phyloP scores from a whole-genome alignment of 2,329 filamentous ascomycete species.

The Aspergillus sp. region DNA sequence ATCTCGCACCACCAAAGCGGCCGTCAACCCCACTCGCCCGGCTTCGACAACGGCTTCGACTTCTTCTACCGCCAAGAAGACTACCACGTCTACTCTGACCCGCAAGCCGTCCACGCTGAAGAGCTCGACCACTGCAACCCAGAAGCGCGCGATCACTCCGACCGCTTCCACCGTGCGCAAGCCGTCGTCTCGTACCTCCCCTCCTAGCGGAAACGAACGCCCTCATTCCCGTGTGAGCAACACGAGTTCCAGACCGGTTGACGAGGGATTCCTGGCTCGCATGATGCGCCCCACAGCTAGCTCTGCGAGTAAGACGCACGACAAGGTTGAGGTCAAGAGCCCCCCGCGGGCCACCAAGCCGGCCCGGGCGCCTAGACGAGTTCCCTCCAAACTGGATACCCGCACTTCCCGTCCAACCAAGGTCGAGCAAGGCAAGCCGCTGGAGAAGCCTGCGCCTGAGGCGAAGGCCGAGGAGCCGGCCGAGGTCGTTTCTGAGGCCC shows the following conservation, averaged over 20 bases:
- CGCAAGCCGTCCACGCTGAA: slow-evolving; percentile 43
- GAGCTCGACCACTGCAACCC: slow-evolving; percentile 24
- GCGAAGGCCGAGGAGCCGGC: slow-evolving; percentile 12
- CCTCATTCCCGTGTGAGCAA: slow-evolving; percentile 47
- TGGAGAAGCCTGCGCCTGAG: neutral
- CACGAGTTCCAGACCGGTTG: slow-evolving; percentile 39
- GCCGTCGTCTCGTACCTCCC: slow-evolving; percentile 36
- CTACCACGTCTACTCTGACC: slow-evolving; percentile 27
- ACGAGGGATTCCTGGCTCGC: slow-evolving; percentile 52
- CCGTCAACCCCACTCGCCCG: slow-evolving; percentile 43
- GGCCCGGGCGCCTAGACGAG: slow-evolving; percentile 27
- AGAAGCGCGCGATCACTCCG: slow-evolving; percentile 27
- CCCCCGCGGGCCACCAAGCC: slow-evolving; percentile 35
- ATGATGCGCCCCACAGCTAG: slow-evolving; percentile 57
- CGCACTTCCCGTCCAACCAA: slow-evolving; percentile 23
- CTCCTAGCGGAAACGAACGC: slow-evolving; percentile 35
- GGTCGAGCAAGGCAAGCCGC: slow-evolving; percentile 20
- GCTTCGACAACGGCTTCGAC: slow-evolving; percentile 45
- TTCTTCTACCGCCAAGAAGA: slow-evolving; percentile 40
- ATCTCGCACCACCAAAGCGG: slow-evolving; percentile 36
- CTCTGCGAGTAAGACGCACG: slow-evolving; percentile 52
- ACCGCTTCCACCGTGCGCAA: slow-evolving; percentile 31
- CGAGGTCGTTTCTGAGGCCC: slow-evolving; percentile 1
- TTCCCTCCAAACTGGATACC: slow-evolving; percentile 27
- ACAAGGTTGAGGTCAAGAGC: slow-evolving; percentile 47